Evolutionary conservation across 139 green algal genomes (phyloP), one percentile per base, ranked within the genome.

Genomic region (Limnomonas spitsbergensis): DNA sequence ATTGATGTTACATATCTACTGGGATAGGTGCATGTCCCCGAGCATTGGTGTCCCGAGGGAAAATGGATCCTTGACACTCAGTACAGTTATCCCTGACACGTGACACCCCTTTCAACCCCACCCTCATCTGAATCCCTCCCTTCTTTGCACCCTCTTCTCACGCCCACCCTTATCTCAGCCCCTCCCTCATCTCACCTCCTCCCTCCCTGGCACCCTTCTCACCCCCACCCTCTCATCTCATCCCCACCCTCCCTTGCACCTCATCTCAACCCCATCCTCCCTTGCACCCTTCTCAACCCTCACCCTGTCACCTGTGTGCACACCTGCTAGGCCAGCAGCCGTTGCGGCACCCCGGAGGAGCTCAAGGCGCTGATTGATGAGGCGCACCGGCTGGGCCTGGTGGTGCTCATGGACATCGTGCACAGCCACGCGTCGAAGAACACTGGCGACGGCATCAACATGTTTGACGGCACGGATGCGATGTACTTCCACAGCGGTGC

Each of bases 361-460:
- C 66, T 81, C 26, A 75, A 81, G 71, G 85, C 92, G 0, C 78
- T 98, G 78, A 95, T 98, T 47, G 95, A 98, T 80, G 89, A 95
- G 82, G 94, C 94, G 3, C 92, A 97, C 83, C 73, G 84, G 14
- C 77, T 97, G 73, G 95, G 95, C 47, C 56, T 98, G 67, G 47
- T 92, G 82, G 91, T 97, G 53, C 86, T 97, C 31, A 94, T 94
- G 86, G 91, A 95, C 83, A 88, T 95, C 34, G 91, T 97, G 70
- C 92, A 96, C 91, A 90, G 78, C 4, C 96, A 99, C 80, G 96
- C 96, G 35, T 93, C 83, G 61, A 97, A 97, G 66, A 97, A 97
- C 89, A 89, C 89, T 61, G 91, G 92, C 56, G 96, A 99, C 80
- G 96, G 96, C 84, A 94, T 99, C 89, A 98, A 98, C 91, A 97